Evolutionary conservation across 169 alveolate species (phyloP).

Genomic region (Eimeria falciformis): DNA sequence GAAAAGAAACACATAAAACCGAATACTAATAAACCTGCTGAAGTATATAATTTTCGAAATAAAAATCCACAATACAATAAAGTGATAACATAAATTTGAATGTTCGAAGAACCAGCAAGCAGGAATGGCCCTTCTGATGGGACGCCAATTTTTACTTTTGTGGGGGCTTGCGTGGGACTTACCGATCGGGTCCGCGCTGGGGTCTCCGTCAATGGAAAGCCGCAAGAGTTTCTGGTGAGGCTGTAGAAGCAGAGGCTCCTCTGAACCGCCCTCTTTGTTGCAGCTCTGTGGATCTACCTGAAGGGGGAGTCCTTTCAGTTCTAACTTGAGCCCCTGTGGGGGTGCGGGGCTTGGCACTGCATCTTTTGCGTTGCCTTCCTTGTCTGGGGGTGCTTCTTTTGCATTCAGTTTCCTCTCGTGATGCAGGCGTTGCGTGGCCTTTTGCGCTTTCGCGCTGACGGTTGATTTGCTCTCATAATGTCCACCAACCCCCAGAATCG

Average conservation of each 20-base stretch:
- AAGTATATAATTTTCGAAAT: too few relatives aligned
- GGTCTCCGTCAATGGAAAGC: background rate
- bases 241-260: background rate
- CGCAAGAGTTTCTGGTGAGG: slow-evolving; percentile 22
- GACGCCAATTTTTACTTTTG: too few relatives aligned
- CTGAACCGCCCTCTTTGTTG: background rate
- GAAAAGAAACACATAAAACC: too few relatives aligned
- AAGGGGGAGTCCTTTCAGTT: background rate
- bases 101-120: too few relatives aligned
- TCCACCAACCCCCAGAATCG: background rate
- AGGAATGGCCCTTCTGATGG: too few relatives aligned
- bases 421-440: background rate
- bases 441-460: background rate
- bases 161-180: background rate
- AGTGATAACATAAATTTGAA: too few relatives aligned
- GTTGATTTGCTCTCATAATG: background rate
- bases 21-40: too few relatives aligned
- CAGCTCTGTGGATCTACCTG: background rate
- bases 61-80: too few relatives aligned
- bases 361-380: background rate
- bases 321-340: background rate
- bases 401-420: background rate
- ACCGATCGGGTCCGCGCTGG: slow-evolving; percentile 5
- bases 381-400: background rate
- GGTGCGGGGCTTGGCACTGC: background rate